Evolutionary conservation across 768 basidiomycete species (phyloP).

Genomic region (Fomitopsis serialis): DNA sequence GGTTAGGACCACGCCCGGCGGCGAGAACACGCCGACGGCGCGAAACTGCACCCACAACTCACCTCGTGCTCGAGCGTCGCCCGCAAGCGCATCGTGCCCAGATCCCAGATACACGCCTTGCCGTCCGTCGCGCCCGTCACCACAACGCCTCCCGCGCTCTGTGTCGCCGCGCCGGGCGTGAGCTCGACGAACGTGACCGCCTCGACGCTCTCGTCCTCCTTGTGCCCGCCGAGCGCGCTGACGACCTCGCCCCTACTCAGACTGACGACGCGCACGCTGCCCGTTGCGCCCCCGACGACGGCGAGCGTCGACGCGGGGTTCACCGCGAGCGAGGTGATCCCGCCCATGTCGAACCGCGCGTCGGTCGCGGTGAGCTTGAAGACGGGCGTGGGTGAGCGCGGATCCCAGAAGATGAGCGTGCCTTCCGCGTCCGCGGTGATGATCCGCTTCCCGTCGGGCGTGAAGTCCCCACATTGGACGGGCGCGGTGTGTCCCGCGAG

Average conservation of each 20-base stretch:
- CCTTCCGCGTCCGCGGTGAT: conserved; percentile 84
- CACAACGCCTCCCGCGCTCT: conserved; percentile 52
- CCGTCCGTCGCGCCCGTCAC: conserved; percentile 92
- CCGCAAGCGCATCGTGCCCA: conserved; percentile 78
- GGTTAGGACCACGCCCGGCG: background rate
- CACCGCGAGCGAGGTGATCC: conserved; percentile 82
- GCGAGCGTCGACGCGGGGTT: conserved; percentile 87
- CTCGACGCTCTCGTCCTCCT: conserved; percentile 85
- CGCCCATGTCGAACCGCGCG: conserved; percentile 72
- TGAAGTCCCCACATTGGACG: conserved; percentile 85
- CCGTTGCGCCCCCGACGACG: conserved; percentile 82
- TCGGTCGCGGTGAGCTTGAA: conserved; percentile 75
- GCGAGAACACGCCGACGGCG: background rate
- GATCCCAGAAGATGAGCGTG: conserved; percentile 86
- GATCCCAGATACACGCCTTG: conserved; percentile 92
- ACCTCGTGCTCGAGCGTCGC: conserved; percentile 82
- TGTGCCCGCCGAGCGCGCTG: conserved; percentile 73
- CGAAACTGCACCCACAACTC: conserved; percentile 18
- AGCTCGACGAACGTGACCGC: conserved; percentile 80
- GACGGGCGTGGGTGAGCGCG: conserved; percentile 66
- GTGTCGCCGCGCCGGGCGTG: conserved; percentile 46
- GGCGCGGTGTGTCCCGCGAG: conserved; percentile 86
- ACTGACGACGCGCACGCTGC: conserved; percentile 83
- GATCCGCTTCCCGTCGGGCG: conserved; percentile 89
- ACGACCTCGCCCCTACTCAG: conserved; percentile 84